A percentile compares a stretch with the other conserved stretches of the same genome.
Evolutionary conservation across 176 grass and related monocot genomes (phyloP).

Genomic region (Alopecurus myosuroides): DNA sequence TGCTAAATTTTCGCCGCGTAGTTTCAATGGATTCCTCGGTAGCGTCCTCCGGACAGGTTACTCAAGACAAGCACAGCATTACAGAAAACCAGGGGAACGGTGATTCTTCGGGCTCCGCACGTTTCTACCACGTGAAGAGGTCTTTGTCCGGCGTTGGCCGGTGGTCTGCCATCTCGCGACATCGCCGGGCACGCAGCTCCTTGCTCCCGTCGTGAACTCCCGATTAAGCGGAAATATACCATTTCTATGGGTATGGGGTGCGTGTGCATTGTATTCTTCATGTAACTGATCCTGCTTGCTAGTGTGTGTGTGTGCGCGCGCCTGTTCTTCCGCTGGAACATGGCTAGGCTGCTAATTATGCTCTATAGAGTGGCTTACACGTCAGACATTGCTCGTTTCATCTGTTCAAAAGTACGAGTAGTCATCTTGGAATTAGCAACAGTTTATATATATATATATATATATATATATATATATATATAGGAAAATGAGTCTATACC

Average conservation of each 20-base stretch:
- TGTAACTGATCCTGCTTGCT: background rate
- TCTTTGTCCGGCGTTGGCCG: constrained; percentile 26
- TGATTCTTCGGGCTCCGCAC: background rate
- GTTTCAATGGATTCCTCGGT: constrained; percentile 42
- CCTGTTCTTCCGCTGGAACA: background rate
- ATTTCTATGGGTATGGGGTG: background rate
- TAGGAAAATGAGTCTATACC: too few species aligned
- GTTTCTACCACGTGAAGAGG: constrained; percentile 7
- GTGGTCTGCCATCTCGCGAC: background rate
- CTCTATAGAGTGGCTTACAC: background rate
- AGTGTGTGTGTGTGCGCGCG: too few species aligned
- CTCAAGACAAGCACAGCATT: background rate
- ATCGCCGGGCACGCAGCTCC: constrained; percentile 3
- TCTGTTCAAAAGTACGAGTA: too few species aligned
- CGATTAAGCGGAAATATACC: background rate
- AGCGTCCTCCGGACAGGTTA: background rate
- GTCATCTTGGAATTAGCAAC: too few species aligned
- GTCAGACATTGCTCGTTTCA: too few species aligned
- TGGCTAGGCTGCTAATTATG: background rate
- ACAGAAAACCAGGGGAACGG: constrained; percentile 8
- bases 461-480: too few species aligned
- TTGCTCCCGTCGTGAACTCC: constrained; percentile 21
- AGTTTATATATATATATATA: too few species aligned
- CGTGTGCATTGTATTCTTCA: background rate
- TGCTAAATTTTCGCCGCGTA: background rate